A percentile compares a stretch with the other conserved stretches of the same genome.
phyloP scores from a whole-genome alignment of 2,329 filamentous ascomycete species.

The Colletotrichum siamense region DNA sequence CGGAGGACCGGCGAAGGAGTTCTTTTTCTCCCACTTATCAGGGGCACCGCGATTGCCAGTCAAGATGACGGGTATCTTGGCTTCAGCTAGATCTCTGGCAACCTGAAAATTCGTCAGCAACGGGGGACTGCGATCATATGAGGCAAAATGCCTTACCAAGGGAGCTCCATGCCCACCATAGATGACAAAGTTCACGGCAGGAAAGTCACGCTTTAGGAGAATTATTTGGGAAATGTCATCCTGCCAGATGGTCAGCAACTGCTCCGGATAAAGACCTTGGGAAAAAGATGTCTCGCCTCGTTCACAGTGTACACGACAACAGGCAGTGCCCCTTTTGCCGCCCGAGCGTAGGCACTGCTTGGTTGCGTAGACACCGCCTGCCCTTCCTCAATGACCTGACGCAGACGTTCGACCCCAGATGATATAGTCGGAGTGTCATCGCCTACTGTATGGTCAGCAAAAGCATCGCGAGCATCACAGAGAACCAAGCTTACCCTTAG shows the following conservation, averaged over 20 bases:
- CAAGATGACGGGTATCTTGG: conserved; percentile 45
- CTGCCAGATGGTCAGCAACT: conserved; percentile 21
- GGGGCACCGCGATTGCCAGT: conserved; percentile 39
- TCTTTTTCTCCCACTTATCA: conserved; percentile 38
- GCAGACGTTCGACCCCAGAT: not conserved
- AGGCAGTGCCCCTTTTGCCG: not conserved
- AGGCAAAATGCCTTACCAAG: conserved; percentile 27
- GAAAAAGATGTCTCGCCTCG: not conserved
- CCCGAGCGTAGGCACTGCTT: not conserved
- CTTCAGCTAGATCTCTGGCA: conserved; percentile 40
- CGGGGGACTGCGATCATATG: rapidly evolving
- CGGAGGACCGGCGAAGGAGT: conserved; percentile 44
- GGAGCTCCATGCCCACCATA: conserved; percentile 42
- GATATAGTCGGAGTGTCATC: conserved; percentile 5
- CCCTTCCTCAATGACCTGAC: not conserved
- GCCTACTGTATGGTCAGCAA: not conserved
- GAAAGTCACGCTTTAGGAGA: conserved; percentile 38
- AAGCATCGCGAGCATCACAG: rapidly evolving
- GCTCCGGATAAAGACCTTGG: not conserved
- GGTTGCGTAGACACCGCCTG: not conserved
- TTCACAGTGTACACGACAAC: not conserved
- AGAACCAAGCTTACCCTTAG: conserved; percentile 22
- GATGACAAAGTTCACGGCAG: conserved; percentile 37
- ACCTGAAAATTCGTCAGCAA: conserved; percentile 26
- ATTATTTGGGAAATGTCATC: conserved; percentile 45